These are phyloP conservation scores for Phlyctochytrium bullatum DNA, from an alignment of 192 early-diverging fungal genomes.

Conservation along the genomic window DNA sequence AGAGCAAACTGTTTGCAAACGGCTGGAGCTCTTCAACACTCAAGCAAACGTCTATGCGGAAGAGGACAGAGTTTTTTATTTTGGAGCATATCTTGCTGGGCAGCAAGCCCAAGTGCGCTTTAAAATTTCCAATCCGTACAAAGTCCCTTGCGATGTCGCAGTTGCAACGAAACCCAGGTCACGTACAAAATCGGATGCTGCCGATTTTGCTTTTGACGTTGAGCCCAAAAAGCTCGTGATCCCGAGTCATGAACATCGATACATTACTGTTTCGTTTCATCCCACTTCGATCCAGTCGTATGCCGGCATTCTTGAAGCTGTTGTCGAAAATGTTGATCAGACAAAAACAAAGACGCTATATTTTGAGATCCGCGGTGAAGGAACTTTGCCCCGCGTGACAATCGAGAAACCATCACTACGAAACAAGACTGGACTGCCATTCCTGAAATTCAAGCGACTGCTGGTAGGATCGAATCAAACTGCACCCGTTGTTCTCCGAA, in stretches of 20 bases:
- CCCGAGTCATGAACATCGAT: constrained; percentile 57
- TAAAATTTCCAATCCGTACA: constrained; percentile 63
- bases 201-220: constrained; percentile 59
- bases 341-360: constrained; percentile 42
- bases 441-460: constrained; percentile 46
- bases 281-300: constrained; percentile 60
- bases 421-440: constrained; percentile 35
- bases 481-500: constrained; percentile 43
- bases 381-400: constrained; percentile 53
- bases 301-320: constrained; percentile 58
- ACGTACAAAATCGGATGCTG: constrained; percentile 46
- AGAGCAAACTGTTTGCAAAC: constrained; percentile 60
- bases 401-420: constrained; percentile 46
- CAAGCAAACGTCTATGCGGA: constrained; percentile 62
- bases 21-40: constrained; percentile 52
- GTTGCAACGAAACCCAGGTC: constrained; percentile 47
- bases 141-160: constrained; percentile 55
- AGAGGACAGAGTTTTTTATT: constrained; percentile 59
- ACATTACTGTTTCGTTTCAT: constrained; percentile 55
- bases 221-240: constrained; percentile 57
- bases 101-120: constrained; percentile 55
- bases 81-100: constrained; percentile 56
- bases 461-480: constrained; percentile 47
- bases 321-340: constrained; percentile 55
- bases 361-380: constrained; percentile 61